phyloP scores from a whole-genome alignment of 768 basidiomycete species.

The Suillus subluteus region DNA sequence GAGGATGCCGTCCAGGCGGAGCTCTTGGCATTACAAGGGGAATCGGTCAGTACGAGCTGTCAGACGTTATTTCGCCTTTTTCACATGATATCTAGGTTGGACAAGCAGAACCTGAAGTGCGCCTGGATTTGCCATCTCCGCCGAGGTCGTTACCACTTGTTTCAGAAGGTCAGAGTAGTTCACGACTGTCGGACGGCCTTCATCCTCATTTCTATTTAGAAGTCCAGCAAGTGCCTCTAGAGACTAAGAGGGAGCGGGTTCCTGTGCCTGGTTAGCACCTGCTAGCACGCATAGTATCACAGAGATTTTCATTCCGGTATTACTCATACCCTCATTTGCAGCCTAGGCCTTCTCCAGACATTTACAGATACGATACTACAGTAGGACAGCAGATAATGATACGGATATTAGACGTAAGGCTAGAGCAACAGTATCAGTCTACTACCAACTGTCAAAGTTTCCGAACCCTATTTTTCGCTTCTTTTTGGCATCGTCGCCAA shows the following conservation, averaged over 20 bases:
- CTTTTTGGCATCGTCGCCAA: constrained; percentile 64
- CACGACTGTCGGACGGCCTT: neutral
- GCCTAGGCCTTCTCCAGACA: neutral
- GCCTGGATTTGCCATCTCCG: constrained; percentile 53
- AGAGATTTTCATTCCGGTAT: neutral
- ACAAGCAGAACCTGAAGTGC: constrained; percentile 29
- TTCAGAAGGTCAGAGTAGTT: constrained; percentile 36
- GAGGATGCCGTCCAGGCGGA: constrained; percentile 94
- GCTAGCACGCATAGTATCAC: neutral
- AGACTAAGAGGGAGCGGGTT: constrained; percentile 17
- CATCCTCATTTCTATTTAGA: constrained; percentile 11
- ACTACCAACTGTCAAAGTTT: constrained; percentile 82
- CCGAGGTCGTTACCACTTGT: constrained; percentile 50
- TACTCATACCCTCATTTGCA: neutral
- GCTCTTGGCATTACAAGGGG: constrained; percentile 66
- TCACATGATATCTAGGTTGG: constrained; percentile 32
- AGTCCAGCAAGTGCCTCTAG: constrained; percentile 12
- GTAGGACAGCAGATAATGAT: constrained; percentile 4
- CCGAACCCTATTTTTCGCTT: constrained; percentile 88
- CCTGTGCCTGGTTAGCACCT: constrained; percentile 24
- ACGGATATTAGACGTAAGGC: neutral
- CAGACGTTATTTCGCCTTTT: neutral
- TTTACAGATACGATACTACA: neutral
- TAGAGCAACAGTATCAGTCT: neutral
- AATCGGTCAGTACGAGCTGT: constrained; percentile 45